Base-by-base conservation (phyloP, 2,329 filamentous ascomycete species). In the Diaporthe australafricana region DNA sequence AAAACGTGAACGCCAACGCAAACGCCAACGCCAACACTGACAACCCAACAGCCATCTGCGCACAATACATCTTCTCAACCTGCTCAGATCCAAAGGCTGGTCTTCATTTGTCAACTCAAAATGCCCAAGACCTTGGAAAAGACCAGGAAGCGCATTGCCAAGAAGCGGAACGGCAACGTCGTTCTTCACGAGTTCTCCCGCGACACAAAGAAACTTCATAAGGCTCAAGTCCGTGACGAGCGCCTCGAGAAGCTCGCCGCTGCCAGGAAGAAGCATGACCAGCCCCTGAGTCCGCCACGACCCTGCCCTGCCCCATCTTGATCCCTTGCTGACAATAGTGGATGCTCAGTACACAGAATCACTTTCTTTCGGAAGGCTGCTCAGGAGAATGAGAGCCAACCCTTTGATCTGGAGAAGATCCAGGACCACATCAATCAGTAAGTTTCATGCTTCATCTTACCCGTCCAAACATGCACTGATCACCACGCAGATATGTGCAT, bases 141-240 rank as follows among this genome's bases (percentile, higher is more conserved):
- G 81, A 93, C 96, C 25, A 90, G 93, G 74, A 98, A 98, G 84
- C 91, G 94, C 75, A 96, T 98, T 75, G 86, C 91, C 42, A 98
- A 97, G 85, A 98, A 98, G 88, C 91, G 93, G 76, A 90, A 91
- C 75, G 90, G 91, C 25, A 90, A 91, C 48, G 88, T 94, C 57
- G 91, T 92, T 38, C 87, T 98, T 27, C 96, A 98, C 79, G 93
- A 95, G 82, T 94, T 94, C 80, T 98, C 95, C 73, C 89, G 96
- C 76, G 94, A 98, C 85, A 93, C 95, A 4, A 90, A 92, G 78
- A 90, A 94, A 66, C 85, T 98, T 74, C 92, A 94, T 80, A 89
- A 91, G 77, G 96, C 96, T 25, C 89, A 90, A 74, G 88, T 92
- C 75, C 89, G 96, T 81, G 95, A 98, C 78, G 92, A 96, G 77